These are phyloP conservation scores for Geotrichum candidum DNA, from an alignment of 1,139 yeast species.

Conservation along the genomic window DNA sequence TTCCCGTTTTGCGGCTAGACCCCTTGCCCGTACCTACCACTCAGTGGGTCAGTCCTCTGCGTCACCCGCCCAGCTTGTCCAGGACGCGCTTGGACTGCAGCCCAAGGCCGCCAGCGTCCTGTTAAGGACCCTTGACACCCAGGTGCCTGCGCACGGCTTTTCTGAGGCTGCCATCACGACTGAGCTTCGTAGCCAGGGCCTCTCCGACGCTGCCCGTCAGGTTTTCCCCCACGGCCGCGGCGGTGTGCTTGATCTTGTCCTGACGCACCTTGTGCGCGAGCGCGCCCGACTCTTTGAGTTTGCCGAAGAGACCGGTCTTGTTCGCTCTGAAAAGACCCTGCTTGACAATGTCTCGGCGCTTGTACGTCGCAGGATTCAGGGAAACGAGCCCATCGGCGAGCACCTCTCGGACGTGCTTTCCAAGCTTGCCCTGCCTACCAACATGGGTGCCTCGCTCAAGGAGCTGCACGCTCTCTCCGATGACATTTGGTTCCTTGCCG, in stretches of 20 bases:
- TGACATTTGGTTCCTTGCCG: constrained; percentile 74
- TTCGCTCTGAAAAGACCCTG: constrained; percentile 28
- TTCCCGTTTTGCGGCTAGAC: not conserved
- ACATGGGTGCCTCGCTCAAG: constrained; percentile 46
- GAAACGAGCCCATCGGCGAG: constrained; percentile 48
- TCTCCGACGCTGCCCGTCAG: constrained; percentile 62
- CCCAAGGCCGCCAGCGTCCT: constrained; percentile 14
- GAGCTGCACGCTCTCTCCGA: constrained; percentile 75
- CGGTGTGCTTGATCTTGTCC: constrained; percentile 55
- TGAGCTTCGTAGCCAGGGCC: constrained; percentile 56
- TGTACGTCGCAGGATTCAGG: constrained; percentile 54
- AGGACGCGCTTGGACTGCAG: constrained; percentile 11
- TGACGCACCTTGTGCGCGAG: constrained; percentile 56
- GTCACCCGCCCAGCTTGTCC: constrained; percentile 1
- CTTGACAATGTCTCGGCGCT: constrained; percentile 42
- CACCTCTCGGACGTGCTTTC: constrained; percentile 45
- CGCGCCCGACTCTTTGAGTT: constrained; percentile 31
- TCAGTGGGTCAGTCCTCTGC: constrained; percentile 7
- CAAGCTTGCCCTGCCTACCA: constrained; percentile 50
- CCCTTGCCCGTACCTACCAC: constrained; percentile 1
- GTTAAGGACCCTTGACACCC: constrained; percentile 14
- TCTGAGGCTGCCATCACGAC: constrained; percentile 51
- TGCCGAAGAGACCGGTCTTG: constrained; percentile 17
- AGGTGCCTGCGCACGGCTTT: constrained; percentile 69
- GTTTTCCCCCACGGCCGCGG: constrained; percentile 44